Percentiles rank a stretch among this genome's conserved stretches.
These are phyloP conservation scores for Acanthochlamys bracteata DNA, from an alignment of 106 monocot species.

Conservation along the genomic window DNA sequence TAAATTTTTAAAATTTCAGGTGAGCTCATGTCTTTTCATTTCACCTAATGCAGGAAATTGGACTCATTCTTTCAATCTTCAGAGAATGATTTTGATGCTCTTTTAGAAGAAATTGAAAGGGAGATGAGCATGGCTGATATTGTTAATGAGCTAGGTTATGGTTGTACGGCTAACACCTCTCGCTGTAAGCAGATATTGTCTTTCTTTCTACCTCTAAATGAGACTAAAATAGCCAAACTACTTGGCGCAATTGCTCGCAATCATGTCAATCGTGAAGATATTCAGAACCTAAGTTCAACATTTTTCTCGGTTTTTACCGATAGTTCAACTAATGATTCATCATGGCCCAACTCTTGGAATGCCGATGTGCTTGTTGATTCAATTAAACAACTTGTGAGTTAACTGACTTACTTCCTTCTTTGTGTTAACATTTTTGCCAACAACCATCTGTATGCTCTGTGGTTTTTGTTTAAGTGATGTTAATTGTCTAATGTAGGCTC, in stretches of 20 bases:
- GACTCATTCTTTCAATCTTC: slow-evolving; percentile 31
- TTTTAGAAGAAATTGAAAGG: slow-evolving; percentile 70
- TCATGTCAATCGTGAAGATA: slow-evolving; percentile 54
- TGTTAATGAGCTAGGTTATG: slow-evolving; percentile 79
- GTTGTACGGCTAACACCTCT: slow-evolving; percentile 48
- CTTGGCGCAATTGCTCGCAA: slow-evolving; percentile 55
- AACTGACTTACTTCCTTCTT: not conserved
- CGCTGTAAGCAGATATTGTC: slow-evolving; percentile 79
- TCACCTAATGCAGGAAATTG: slow-evolving; percentile 35
- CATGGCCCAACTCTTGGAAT: slow-evolving; percentile 63
- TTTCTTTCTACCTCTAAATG: slow-evolving; percentile 73
- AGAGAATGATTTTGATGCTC: slow-evolving; percentile 67
- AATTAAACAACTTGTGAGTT: slow-evolving; percentile 75
- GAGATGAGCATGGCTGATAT: slow-evolving; percentile 81
- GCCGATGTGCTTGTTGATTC: slow-evolving; percentile 82
- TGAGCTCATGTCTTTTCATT: too few relatives aligned
- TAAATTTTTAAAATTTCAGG: too few relatives aligned
- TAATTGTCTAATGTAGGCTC: slow-evolving; percentile 43
- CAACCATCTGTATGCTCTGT: not conserved
- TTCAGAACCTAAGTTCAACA: slow-evolving; percentile 43
- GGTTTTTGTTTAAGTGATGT: too few relatives aligned
- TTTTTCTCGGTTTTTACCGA: slow-evolving; percentile 56
- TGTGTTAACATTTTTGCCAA: not conserved
- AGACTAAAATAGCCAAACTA: slow-evolving; percentile 62
- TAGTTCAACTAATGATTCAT: slow-evolving; percentile 37